Base-by-base conservation (phyloP, 2,329 filamentous ascomycete genomes). In the Calonectria naviculata region DNA sequence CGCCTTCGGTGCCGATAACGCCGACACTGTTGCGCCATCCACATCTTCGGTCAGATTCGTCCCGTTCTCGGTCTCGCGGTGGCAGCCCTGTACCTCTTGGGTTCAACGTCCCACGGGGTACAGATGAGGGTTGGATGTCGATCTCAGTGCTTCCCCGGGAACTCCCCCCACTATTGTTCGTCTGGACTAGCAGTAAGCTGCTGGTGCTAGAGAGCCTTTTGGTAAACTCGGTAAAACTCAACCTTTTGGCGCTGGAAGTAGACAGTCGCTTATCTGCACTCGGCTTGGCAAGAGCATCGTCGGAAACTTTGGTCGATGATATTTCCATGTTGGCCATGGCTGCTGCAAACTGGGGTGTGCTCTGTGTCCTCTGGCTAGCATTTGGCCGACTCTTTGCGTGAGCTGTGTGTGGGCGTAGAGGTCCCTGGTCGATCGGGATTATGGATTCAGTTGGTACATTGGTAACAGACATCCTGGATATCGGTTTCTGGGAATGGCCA, bases 211-310 rank as follows among this genome's bases (percentile, higher is more conserved):
- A 91, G 65, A 92, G 80, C 72, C 89, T 84, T 79, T 89, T 90
- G 56, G 89, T 88, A 73, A 91, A 90, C 65, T 92, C 90, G 75
- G 86, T 88, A 74, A 92, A 90, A 82, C 88, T 91, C 67, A 90
- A 85, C 71, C 89, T 85, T 83, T 91, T 91, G 56, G 83, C 82
- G 78, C 87, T 90, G 61, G 87, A 88, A 46, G 83, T 83, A 31
- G 89, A 91, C 58, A 85, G 83, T 36, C 88, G 87, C 73, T 89
- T 88, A 65, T 89, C 86, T 58, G 78, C 78, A 66, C 76, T 78
- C 52, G 80, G 71, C 65, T 78, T 79, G 65, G 78, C 76, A 38
- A 74, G 74, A 29, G 74, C 73, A 47, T 86, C 84, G 52, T 85
- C 84, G 10, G 78, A 73, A 34, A 75, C 74, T 54, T 79, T 83